These are phyloP conservation scores for Rickenella mellea DNA, from an alignment of 768 basidiomycete species.

Conservation along the genomic window DNA sequence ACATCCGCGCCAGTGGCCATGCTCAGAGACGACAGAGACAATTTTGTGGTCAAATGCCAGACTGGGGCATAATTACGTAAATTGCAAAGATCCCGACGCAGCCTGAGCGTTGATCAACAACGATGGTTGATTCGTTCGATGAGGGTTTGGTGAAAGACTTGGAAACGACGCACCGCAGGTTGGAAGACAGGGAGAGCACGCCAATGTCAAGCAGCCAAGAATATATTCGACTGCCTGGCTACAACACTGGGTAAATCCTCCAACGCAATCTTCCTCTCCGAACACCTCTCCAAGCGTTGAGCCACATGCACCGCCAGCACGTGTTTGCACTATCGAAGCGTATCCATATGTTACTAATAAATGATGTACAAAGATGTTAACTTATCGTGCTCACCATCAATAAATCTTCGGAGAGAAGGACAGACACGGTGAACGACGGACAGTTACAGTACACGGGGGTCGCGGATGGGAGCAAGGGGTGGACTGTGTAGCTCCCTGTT, in stretches of 20 bases:
- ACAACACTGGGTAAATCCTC: conserved; percentile 30
- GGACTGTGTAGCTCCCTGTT: conserved; percentile 51
- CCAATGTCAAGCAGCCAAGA: too few species aligned
- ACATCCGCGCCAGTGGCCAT: too few species aligned
- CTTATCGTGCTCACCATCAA: conserved; percentile 40
- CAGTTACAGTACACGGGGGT: conserved; percentile 56
- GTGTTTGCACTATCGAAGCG: conserved; percentile 61
- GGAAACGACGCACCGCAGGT: too few species aligned
- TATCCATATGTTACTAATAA: background rate
- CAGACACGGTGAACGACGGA: conserved; percentile 59
- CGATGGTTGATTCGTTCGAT: conserved; percentile 30
- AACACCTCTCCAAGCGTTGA: conserved; percentile 37
- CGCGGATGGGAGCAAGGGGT: conserved; percentile 34
- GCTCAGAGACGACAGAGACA: too few species aligned
- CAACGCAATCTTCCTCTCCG: conserved; percentile 35
- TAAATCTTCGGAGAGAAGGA: conserved; percentile 50
- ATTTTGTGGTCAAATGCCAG: too few species aligned
- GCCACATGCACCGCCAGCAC: conserved; percentile 59
- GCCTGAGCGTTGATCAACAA: conserved; percentile 23
- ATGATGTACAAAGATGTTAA: background rate
- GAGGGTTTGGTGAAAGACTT: too few species aligned
- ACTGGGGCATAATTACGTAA: too few species aligned
- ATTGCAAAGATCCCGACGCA: too few species aligned
- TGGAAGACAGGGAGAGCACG: too few species aligned
- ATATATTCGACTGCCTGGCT: background rate